A percentile compares a stretch with the other conserved stretches of the same genome.
phyloP scores from a whole-genome alignment of 345 rosid species.

The Corymbia maculata region DNA sequence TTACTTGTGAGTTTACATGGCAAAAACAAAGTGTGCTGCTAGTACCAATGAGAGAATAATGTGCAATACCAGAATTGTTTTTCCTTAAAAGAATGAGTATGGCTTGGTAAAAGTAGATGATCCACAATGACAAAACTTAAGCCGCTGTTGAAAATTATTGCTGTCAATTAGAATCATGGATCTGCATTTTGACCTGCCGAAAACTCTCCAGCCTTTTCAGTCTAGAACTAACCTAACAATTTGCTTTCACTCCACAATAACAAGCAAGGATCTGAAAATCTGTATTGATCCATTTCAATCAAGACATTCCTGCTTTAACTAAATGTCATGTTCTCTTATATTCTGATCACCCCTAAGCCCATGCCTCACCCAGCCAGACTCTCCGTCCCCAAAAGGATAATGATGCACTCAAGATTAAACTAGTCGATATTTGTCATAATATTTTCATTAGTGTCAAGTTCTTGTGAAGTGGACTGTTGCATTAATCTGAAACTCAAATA shows the following conservation, averaged over 20 bases:
- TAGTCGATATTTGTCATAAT: neutral
- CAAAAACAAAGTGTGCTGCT: neutral
- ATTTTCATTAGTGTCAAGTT: neutral
- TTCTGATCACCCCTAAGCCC: neutral
- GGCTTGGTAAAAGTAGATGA: neutral
- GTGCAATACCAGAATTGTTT: neutral
- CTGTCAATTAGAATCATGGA: neutral
- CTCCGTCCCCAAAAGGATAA: neutral
- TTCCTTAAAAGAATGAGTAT: neutral
- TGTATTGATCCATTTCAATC: neutral
- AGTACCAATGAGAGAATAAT: neutral
- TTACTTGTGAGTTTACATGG: neutral
- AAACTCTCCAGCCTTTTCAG: neutral
- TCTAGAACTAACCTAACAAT: neutral
- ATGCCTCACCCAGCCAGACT: neutral
- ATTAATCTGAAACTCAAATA: neutral
- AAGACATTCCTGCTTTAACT: neutral
- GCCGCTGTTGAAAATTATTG: neutral
- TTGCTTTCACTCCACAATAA: neutral
- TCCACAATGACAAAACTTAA: neutral
- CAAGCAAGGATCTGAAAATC: neutral
- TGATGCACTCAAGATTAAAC: neutral
- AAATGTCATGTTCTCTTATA: neutral
- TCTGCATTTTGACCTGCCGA: neutral
- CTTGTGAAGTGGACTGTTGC: neutral